Evolutionary conservation across 768 basidiomycete species (phyloP).

Genomic region (Mycena albidolilacea): DNA sequence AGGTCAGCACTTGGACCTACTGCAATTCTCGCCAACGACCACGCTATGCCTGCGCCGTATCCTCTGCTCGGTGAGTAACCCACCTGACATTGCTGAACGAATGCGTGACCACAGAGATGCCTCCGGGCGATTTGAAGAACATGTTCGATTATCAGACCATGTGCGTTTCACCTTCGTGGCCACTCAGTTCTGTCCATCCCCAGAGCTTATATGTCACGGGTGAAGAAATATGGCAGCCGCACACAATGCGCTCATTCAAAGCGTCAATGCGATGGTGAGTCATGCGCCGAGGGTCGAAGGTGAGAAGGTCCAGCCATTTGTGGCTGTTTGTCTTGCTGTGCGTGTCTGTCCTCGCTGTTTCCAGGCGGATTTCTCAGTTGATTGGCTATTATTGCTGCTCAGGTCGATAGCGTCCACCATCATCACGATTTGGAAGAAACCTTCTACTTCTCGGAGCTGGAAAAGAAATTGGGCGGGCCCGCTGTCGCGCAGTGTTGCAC

Average conservation of each 20-base stretch:
- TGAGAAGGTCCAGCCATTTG: constrained; percentile 39
- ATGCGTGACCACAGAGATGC: constrained; percentile 11
- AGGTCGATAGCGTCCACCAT: constrained; percentile 36
- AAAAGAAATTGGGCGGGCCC: constrained; percentile 31
- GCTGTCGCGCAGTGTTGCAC: constrained; percentile 39
- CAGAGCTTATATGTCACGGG: background rate
- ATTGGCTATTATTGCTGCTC: background rate
- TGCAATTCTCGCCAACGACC: no score
- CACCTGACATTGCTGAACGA: background rate
- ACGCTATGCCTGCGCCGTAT: no score
- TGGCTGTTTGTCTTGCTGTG: constrained; percentile 38
- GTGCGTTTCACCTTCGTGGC: background rate
- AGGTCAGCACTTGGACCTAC: no score
- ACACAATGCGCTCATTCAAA: constrained; percentile 45
- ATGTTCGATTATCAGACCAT: constrained; percentile 32
- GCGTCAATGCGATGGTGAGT: constrained; percentile 40
- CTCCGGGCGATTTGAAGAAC: constrained; percentile 32
- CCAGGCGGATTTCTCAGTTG: background rate
- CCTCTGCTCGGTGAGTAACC: no score
- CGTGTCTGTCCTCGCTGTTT: background rate
- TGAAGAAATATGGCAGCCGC: constrained; percentile 41
- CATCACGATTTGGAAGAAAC: constrained; percentile 44
- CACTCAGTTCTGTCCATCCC: background rate
- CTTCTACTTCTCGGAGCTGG: constrained; percentile 40
- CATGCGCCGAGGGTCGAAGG: constrained; percentile 34